Evolutionary conservation across 768 basidiomycete species (phyloP), one percentile per base, ranked within the genome.

Genomic region (Leccinellum luteum): DNA sequence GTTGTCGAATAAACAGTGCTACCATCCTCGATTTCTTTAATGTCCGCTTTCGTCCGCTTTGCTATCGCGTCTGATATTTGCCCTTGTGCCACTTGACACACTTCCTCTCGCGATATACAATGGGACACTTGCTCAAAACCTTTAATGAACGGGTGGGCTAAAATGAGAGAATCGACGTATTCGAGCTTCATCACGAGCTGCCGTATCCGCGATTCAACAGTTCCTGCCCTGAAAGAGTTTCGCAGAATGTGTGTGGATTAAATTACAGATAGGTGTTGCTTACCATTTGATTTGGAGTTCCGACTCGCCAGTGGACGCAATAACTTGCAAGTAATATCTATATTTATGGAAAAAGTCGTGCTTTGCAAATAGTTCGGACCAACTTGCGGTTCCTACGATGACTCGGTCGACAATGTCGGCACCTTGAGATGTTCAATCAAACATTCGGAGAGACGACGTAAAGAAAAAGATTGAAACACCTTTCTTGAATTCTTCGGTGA

Each of bases 311-410:
- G 94, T 92, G 5, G 92, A 94, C 8, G 96, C 94, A 54, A 94
- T 92, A 25, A 98, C 87, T 82, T 95, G 94, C 21, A 98, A 82
- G 72, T 98, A 98, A 77, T 95, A 94, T 60, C 89, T 86, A 72
- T 98, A 98, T 76, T 89, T 93, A 71, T 89, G 86, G 80, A 98
- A 99, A 74, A 99, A 98, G 72, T 98, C 94, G 69, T 96, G 94
- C 70, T 93, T 92, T 47, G 85, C 74, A 68, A 98, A 99, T n/a
- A 98, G 78, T 70, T 97, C 94, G 54, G 87, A 87, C 97, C 97
- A 99, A 60, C 78, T 79, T 44, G 87, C 90, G 58, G 78, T 86
- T 55, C 87, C 90, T 35, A 90, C 82, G 53, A 95, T 90, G 49
- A 99, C 91, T 69, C 85, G 87, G 74, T 97, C 93, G 41, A 97